Base-by-base conservation (phyloP, 202 grass and related monocot species). In the Schoenoplectus tabernaemontani region DNA sequence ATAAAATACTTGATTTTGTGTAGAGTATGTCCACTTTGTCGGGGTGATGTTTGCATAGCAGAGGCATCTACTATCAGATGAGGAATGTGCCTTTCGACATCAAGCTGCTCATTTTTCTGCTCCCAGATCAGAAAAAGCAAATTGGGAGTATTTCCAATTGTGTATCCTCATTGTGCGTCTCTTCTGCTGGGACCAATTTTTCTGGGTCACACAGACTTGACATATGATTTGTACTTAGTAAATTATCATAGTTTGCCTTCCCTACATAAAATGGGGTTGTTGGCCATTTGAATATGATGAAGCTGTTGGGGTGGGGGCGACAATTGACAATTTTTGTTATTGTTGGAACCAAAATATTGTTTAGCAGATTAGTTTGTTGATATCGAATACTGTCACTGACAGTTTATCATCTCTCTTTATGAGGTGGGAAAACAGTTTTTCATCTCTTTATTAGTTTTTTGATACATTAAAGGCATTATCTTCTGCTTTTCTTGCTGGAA, bases 1-100 rank as follows among this genome's bases (percentile, higher is more conserved):
- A 53, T 53, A 72, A 30, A 48, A 50, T 30, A 72, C 22, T 74
- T 62, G 2, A 56, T n/a, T 83, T 67, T 72, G 12, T 62, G 57
- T 71, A 98, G 95, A 89, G 95, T 98, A 59, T 98, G 91, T 50
- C 95, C 95, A 81, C 95, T 98, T 86, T 98, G 95, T 79, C 91
- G 91, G 11, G 84, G 91, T 0, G 87, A 98, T 83, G 89, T 98
- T 64, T 98, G 95, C 84, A 87, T 75, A 89, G 88, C 82, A 17
- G 88, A 86, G 83, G 87, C 86, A 33, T 84, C 67, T 22, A 85
- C 44, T 70, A 59, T 86, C 2, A 78, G 85, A 85, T 93, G 90
- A 83, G 32, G 83, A 48, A 68, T 7, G 30, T 33, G 32, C 46
- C 70, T 9, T 4, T 20, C 34, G 3, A 33, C 47, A 34, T 19